Conservation (phyloP, 192 early-diverging fungal genomes). For the Geranomyces michiganensis region DNA sequence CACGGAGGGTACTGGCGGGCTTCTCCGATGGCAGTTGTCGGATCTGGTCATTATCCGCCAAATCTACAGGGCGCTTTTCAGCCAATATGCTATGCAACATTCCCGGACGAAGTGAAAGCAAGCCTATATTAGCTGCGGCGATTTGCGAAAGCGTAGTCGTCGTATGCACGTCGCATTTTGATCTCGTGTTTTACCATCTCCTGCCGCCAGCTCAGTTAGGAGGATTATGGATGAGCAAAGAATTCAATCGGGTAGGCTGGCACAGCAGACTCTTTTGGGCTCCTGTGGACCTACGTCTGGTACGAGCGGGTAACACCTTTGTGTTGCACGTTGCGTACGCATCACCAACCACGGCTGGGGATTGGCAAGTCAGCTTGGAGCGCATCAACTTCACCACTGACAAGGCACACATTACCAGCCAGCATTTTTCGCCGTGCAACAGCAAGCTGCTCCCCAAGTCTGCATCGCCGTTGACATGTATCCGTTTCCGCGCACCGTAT, state of each 20-base stretch:
- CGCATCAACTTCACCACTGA: constrained; percentile 3
- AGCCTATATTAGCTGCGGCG: constrained; percentile 7
- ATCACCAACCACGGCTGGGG: background rate
- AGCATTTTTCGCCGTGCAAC: constrained; percentile 11
- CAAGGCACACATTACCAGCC: background rate
- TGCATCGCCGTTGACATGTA: constrained; percentile 3
- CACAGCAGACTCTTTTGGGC: constrained; percentile 5
- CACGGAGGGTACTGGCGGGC: background rate
- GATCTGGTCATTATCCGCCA: background rate
- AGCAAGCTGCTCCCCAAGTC: constrained; percentile 5
- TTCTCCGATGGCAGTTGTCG: constrained; percentile 2
- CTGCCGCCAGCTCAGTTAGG: background rate
- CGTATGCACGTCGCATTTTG: constrained; percentile 20
- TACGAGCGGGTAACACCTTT: background rate
- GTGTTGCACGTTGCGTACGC: constrained; percentile 16
- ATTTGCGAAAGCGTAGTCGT: constrained; percentile 10
- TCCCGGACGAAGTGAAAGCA: background rate
- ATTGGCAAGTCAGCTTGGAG: constrained; percentile 15
- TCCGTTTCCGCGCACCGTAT: constrained; percentile 44
- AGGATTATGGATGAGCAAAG: background rate
- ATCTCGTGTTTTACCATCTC: constrained; percentile 5
- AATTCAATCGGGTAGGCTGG: constrained; percentile 6
- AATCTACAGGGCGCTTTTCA: background rate
- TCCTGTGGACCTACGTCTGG: constrained; percentile 14
- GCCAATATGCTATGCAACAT: background rate